Conservation (phyloP, 495 filamentous ascomycete genomes). For the Penicillium antarcticum region DNA sequence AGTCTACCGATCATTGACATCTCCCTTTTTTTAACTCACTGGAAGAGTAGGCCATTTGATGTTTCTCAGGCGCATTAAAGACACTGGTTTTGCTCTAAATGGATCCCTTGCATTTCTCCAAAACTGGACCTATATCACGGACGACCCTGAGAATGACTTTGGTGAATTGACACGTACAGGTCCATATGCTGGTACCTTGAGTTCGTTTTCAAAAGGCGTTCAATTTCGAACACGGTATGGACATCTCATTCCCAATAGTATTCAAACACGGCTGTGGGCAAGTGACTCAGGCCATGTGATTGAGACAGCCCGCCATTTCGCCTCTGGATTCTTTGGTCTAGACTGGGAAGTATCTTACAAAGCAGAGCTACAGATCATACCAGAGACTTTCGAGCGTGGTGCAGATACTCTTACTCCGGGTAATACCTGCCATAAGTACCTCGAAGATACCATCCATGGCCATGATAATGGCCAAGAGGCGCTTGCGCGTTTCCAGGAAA, state of each 20-base stretch:
- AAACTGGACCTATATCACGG: conserved; percentile 54
- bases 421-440: conserved; percentile 53
- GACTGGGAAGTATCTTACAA: conserved; percentile 38
- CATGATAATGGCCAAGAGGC: conserved; percentile 48
- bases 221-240: conserved; percentile 53
- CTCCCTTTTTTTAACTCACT: not conserved
- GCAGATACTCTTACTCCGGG: conserved; percentile 59
- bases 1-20: conserved; percentile 14
- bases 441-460: conserved; percentile 42
- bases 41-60: conserved; percentile 45
- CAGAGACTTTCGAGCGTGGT: conserved; percentile 46
- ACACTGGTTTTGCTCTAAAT: conserved; percentile 36
- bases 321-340: conserved; percentile 53
- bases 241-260: conserved; percentile 32
- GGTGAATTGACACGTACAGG: conserved; percentile 58
- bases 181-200: conserved; percentile 53
- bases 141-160: conserved; percentile 35
- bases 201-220: conserved; percentile 55
- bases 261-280: conserved; percentile 48
- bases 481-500: conserved; percentile 44
- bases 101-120: conserved; percentile 54
- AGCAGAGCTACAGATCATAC: conserved; percentile 48
- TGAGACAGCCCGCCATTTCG: conserved; percentile 56
- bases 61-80: conserved; percentile 42
- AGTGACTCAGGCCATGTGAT: conserved; percentile 55